These are phyloP conservation scores for Penicillium malachiteum DNA, from an alignment of 495 filamentous ascomycete species.

Conservation along the genomic window DNA sequence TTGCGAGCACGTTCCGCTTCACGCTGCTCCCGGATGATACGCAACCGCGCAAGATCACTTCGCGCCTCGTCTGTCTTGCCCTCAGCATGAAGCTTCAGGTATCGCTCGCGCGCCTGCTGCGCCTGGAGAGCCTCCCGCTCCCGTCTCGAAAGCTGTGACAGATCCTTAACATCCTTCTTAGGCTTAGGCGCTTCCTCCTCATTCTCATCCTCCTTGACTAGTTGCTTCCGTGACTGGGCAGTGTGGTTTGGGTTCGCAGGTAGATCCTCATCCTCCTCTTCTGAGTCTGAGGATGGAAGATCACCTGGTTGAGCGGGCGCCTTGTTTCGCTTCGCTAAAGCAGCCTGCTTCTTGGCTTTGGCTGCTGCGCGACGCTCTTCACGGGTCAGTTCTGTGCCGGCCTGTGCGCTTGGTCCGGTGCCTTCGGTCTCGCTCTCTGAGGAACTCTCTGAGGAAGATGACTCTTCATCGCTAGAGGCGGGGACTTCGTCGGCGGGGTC, in stretches of 20 bases:
- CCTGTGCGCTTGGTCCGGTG: constrained; percentile 23
- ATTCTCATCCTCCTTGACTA: constrained; percentile 46
- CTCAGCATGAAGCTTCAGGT: constrained; percentile 89
- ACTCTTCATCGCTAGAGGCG: constrained; percentile 43
- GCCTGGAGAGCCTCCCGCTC: constrained; percentile 91
- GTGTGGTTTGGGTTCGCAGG: constrained; percentile 92
- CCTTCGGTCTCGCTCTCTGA: constrained; percentile 42
- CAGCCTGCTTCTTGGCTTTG: constrained; percentile 89
- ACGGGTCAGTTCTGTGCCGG: constrained; percentile 61
- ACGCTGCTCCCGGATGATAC: constrained; percentile 76
- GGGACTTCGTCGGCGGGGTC: constrained; percentile 45
- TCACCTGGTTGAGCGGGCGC: constrained; percentile 74
- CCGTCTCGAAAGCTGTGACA: constrained; percentile 66
- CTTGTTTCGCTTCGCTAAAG: constrained; percentile 66
- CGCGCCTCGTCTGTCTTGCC: constrained; percentile 97
- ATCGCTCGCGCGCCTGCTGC: constrained; percentile 82
- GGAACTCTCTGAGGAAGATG: constrained; percentile 38
- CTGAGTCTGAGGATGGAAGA: constrained; percentile 68
- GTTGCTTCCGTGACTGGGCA: constrained; percentile 62
- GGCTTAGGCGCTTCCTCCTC: constrained; percentile 18
- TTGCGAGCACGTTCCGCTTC: constrained; percentile 81
- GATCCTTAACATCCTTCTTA: constrained; percentile 34
- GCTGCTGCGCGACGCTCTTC: constrained; percentile 85
- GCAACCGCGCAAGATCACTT: constrained; percentile 83
- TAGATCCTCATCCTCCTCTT: constrained; percentile 61